Evolutionary conservation across 331 rosid species (phyloP).

Genomic region (Erythrophleum ivorense): DNA sequence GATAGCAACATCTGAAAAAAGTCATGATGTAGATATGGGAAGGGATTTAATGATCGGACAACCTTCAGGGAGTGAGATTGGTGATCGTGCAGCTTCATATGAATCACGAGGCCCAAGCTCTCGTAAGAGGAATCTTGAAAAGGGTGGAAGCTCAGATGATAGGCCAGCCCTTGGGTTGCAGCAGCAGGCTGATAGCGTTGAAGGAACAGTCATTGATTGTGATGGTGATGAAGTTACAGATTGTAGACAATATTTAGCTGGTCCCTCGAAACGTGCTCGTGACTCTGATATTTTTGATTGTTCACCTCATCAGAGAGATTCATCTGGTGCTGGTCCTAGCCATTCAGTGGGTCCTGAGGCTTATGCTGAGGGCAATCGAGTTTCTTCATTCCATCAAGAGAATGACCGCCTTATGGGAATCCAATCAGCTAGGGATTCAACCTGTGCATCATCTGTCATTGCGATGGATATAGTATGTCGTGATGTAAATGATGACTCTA

Average conservation of each 20-base stretch:
- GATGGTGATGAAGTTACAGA: constrained; percentile 98
- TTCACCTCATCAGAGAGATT: constrained; percentile 77
- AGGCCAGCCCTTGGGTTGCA: constrained; percentile 74
- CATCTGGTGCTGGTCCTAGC: constrained; percentile 95
- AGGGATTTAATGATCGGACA: constrained; percentile 97
- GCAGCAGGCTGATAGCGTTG: constrained; percentile 97
- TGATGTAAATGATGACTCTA: constrained; percentile 80
- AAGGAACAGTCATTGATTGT: constrained; percentile 97
- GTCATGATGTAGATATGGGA: constrained; percentile 86
- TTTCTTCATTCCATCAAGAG: constrained; percentile 75
- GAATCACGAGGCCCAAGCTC: constrained; percentile 99
- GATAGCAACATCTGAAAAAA: constrained; percentile 67
- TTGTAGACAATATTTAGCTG: constrained; percentile 84
- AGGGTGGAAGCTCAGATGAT: constrained; percentile 88
- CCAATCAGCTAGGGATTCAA: constrained; percentile 84
- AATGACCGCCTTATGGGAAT: constrained; percentile 65
- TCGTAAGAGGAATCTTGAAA: constrained; percentile 88
- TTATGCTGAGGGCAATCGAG: constrained; percentile 63
- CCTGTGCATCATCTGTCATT: constrained; percentile 97
- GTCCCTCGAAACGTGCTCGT: constrained; percentile 93
- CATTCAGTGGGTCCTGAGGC: constrained; percentile 84
- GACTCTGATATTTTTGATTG: constrained; percentile 86
- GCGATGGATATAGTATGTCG: constrained; percentile 95
- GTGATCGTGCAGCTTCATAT: constrained; percentile 94
- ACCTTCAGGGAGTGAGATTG: constrained; percentile 97